phyloP scores from a whole-genome alignment of 2,329 filamentous ascomycete species.

The Fusarium sp. region DNA sequence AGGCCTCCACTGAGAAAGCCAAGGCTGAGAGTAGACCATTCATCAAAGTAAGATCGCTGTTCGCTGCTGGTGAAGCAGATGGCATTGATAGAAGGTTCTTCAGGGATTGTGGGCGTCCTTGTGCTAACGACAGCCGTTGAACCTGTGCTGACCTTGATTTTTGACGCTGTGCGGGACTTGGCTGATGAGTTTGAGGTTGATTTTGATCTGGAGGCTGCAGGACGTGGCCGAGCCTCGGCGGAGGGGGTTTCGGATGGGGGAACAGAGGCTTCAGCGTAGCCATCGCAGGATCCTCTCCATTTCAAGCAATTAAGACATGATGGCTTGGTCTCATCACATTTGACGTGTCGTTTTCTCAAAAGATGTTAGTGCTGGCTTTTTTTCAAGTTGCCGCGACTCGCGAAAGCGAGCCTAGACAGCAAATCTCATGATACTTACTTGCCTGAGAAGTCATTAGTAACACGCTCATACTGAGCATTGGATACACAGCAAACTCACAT shows the following conservation, averaged over 20 bases:
- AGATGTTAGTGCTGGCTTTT: conserved; percentile 27
- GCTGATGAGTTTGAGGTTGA: conserved; percentile 7
- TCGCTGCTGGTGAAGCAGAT: conserved; percentile 54
- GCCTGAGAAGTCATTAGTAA: conserved; percentile 46
- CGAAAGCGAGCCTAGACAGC: not conserved
- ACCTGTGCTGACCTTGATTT: conserved; percentile 35
- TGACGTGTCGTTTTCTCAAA: conserved; percentile 58
- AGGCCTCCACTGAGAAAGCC: conserved; percentile 56
- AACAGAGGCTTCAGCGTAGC: conserved; percentile 49
- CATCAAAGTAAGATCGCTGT: conserved; percentile 57
- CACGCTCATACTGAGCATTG: not conserved
- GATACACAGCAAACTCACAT: conserved; percentile 50
- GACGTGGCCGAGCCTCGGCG: conserved; percentile 22
- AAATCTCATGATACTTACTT: conserved; percentile 50
- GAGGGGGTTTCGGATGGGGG: conserved; percentile 16
- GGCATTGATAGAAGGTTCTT: conserved; percentile 54
- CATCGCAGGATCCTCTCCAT: conserved; percentile 59
- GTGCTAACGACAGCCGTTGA: conserved; percentile 50
- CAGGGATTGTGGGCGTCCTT: conserved; percentile 50
- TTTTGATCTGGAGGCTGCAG: conserved; percentile 22
- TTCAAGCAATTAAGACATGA: conserved; percentile 60
- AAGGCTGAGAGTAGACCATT: conserved; percentile 56
- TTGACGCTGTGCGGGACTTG: conserved; percentile 26
- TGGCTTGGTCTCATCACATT: conserved; percentile 60
- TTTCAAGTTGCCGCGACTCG: not conserved